Evolutionary conservation across 2,329 filamentous ascomycete genomes (phyloP), one percentile per base, ranked within the genome.

Genomic region (Neonectria hederae): DNA sequence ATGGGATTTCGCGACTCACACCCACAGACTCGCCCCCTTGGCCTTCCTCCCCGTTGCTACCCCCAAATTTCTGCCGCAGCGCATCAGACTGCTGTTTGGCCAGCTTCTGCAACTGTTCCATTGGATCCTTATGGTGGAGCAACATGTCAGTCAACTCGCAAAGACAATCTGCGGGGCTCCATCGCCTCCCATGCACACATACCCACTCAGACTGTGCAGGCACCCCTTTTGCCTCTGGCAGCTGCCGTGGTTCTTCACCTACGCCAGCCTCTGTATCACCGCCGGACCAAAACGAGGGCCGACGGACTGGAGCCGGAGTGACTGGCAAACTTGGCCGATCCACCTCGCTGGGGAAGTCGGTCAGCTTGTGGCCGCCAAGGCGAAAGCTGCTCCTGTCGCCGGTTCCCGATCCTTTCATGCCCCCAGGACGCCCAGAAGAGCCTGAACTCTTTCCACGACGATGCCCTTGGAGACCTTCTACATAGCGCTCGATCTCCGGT

Each of bases 181-280:
- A 87, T 69, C 75, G 73, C 67, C 76, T 77, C 67, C 84, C 84
- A 75, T 87, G 85, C 80, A 85, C 85, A 93, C 93, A 91, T 93
- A 97, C 94, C 95, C 95, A 97, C 79, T 97, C 93, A 76, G 88
- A 86, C 85, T 97, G 94, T 78, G 88, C 85, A 66, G 94, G 94
- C 68, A 97, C 94, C 55, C 93, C 94, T 76, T 92, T 88, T 54
- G 94, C 94, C 69, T 83, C 83, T 66, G 93, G 93, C 70, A 97
- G 83, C 74, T 85, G 83, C 67, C 84, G 85, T 67, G 82, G 80
- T 54, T 87, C 83, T 60, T 83, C 83, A 63, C 87, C 87, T 26
- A 83, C 82, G 67, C 75, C 78, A 60, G 77, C 71, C 58, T 78
- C 78, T 51, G 76, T 72, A 49, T 77, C 78, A 65, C 80, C 80